Evolutionary conservation across 1,139 yeast genomes (phyloP), one percentile per base, ranked within the genome.

Genomic region (Debaryomyces sp.): DNA sequence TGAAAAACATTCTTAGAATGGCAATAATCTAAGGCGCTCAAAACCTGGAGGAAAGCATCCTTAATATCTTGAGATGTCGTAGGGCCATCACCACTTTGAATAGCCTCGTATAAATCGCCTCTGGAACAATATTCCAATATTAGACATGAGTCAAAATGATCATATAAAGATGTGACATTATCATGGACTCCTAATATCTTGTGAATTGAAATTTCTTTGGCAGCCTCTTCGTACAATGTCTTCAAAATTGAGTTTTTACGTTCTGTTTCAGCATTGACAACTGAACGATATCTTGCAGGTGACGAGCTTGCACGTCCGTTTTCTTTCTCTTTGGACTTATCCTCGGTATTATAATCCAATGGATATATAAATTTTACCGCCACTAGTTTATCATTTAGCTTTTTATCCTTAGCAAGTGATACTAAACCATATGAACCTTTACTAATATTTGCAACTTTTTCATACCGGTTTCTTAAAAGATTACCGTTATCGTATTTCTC

Each of bases 351-450:
- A 50, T 66, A 75, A 53, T 71, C 74, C 43, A 78, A 62, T 0
- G 83, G 82, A 48, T 80, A 79, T 53, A 91, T 87, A 64, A 89
- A 89, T 68, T 92, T 92, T 54, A 92, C 84, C 3, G 97, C 97
- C 29, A 88, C 96, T 47, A 88, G 68, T 47, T 75, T 70, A 55
- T 80, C 73, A 43, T 74, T 68, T 26, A 71, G 63, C 37, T 63
- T 57, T 5, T 79, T 72, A 65, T 92, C 97, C 60, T 84, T 84
- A 6, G 97, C 97, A 30, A 92, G 78, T 1, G 96, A 85, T 8
- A 92, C 98, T 46, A 88, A 80, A 40, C 98, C 98, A 66, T 90
- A 92, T 0, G 97, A 90, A 33, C 98, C 98, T 66, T 89, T 94
- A 65, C 94, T 89, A 51, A 92, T 82, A 61, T 87, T 92, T 48